Evolutionary conservation across 345 rosid species (phyloP), one percentile per base, ranked within the genome.

Genomic region (Rhodamnia argentea): DNA sequence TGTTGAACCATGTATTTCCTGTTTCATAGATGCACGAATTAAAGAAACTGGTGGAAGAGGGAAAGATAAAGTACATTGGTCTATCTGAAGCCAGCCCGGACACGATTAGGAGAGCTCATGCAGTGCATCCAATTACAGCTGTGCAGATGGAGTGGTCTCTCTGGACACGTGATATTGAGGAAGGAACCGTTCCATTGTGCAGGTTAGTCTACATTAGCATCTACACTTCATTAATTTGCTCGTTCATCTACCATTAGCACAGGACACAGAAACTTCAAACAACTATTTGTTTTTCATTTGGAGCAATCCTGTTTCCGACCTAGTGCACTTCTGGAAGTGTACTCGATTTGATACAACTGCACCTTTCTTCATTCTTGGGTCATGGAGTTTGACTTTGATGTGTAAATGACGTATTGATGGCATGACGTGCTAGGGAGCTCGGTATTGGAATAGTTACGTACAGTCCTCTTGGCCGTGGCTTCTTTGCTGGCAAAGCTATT

Each of bases 141-240:
- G 44, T 94, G n/a, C 96, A 94, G 83, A 91, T 94, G 92, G 94
- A 94, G 75, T 94, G 94, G 94, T 92, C 94, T 6, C 91, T 92
- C 40, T 94, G 93, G 94, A 89, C 92, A 84, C 96, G 94, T n/a
- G 94, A 94, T 3, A 89, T 92, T 3, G 93, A 94, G 89, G 92
- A 92, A 59, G 92, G 92, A 62, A 84, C 92, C 44, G 75, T 92
- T 40, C 94, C 93, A 10, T 88, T 93, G 13, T 93, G 93, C 93
- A 93, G 94, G 95, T 93, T 86, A 52, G 13, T 87, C 40, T 58
- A 47, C 64, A 50, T 42, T 82, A 23, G 75, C 75, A 29, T 29
- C 22, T 37, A 15, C 22, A 14, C 40, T 62, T 0, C 15, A 37
- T 15, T 27, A 4, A 10, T 62, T 62, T 62, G 75, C 4, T 1